These are phyloP conservation scores for Lipomyces sp. DNA, from an alignment of 805 yeast genomes.

Conservation along the genomic window DNA sequence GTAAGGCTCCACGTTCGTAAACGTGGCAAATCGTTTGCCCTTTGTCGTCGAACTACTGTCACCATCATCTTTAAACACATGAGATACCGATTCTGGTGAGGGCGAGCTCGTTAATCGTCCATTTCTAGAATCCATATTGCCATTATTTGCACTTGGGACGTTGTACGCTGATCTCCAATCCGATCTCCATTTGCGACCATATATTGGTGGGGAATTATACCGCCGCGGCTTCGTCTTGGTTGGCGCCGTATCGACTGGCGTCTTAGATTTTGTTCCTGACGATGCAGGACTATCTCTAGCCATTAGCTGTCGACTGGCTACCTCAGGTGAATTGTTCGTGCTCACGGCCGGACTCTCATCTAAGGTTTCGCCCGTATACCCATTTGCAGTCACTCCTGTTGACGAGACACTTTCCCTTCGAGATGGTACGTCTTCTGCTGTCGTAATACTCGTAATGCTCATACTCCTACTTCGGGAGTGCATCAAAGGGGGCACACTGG, in stretches of 20 bases:
- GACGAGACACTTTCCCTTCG: slow-evolving; percentile 17
- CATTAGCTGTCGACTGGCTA: not conserved
- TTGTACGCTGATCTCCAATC: slow-evolving; percentile 35
- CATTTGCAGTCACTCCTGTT: not conserved
- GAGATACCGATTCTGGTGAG: not conserved
- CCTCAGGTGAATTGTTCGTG: not conserved
- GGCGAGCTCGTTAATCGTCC: not conserved
- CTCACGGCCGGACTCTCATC: slow-evolving; percentile 8
- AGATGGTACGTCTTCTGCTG: not conserved
- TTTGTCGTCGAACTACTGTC: slow-evolving; percentile 1
- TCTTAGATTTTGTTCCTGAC: not conserved
- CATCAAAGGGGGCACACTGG: not conserved
- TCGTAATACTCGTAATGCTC: slow-evolving; percentile 31
- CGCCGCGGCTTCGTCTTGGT: slow-evolving; percentile 56
- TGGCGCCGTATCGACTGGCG: not conserved
- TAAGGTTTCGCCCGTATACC: not conserved
- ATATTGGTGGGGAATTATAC: slow-evolving; percentile 70
- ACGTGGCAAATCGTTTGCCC: slow-evolving; percentile 45
- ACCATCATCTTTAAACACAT: not conserved
- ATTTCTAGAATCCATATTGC: not conserved
- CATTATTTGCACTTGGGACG: not conserved
- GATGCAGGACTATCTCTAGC: not conserved
- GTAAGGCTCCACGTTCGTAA: slow-evolving; percentile 73
- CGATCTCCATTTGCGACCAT: slow-evolving; percentile 79
- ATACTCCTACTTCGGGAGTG: slow-evolving; percentile 26